Percentiles rank a stretch among this genome's conserved stretches.
Evolutionary conservation across 2,329 filamentous ascomycete genomes (phyloP).

Genomic region (Penicillium sp.): DNA sequence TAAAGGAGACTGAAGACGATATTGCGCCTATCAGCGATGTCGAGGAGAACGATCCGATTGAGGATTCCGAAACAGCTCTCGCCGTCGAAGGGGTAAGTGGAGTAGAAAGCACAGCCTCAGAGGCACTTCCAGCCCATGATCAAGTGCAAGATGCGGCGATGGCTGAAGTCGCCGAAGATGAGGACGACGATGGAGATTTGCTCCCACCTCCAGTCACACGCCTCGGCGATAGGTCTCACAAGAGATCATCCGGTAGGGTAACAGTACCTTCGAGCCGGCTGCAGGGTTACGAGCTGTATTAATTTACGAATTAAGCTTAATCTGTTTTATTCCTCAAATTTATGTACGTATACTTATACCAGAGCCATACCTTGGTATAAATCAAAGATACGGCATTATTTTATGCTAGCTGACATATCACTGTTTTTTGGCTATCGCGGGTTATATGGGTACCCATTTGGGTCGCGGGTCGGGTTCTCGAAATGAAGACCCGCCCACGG

Average conservation of each 20-base stretch:
- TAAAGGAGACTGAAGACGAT: slow-evolving; percentile 3
- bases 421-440: slow-evolving; percentile 8
- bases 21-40: slow-evolving; percentile 2
- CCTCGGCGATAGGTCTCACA: slow-evolving; percentile 1
- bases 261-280: slow-evolving; percentile 6
- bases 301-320: neutral
- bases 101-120: neutral
- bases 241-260: slow-evolving; percentile 6
- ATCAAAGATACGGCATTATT: slow-evolving; percentile 8
- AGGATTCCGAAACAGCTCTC: neutral
- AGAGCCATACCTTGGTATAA: slow-evolving; percentile 5
- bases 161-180: neutral
- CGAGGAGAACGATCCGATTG: slow-evolving; percentile 1
- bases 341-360: neutral
- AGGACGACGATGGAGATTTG: slow-evolving; percentile 2
- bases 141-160: neutral
- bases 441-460: slow-evolving; percentile 4
- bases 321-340: neutral
- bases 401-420: slow-evolving; percentile 7
- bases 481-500: neutral
- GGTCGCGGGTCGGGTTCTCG: slow-evolving; percentile 2
- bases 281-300: slow-evolving; percentile 5
- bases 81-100: neutral
- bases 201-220: slow-evolving; percentile 2
- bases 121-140: too few relatives aligned